A percentile compares a stretch with the other conserved stretches of the same genome.
Evolutionary conservation across 2,329 filamentous ascomycete genomes (phyloP).

Genomic region (Trichoderma atrobrunneum): DNA sequence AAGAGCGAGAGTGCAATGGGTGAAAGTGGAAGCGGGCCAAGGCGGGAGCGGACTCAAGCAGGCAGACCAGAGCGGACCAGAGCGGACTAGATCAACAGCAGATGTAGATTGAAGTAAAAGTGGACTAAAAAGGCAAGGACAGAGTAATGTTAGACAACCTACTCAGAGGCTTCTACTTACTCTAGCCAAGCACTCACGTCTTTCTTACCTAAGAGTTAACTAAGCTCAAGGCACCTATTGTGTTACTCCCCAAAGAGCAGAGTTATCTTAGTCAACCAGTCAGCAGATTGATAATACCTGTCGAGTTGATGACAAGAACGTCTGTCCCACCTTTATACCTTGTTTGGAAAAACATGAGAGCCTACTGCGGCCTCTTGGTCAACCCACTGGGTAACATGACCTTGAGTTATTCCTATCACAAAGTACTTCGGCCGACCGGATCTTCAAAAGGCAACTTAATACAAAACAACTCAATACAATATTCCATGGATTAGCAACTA

Average conservation of each 20-base stretch:
- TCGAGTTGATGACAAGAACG: not conserved
- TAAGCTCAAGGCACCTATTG: not conserved
- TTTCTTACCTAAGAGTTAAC: not conserved
- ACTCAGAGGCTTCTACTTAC: not conserved
- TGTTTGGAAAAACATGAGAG: not conserved
- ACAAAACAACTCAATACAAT: not conserved
- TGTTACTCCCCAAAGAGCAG: not conserved
- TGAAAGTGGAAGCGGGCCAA: not conserved
- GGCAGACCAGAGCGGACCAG: not conserved
- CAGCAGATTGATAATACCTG: not conserved
- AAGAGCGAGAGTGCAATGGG: not conserved
- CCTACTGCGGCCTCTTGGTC: not conserved
- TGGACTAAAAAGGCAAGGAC: not conserved
- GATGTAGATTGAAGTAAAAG: not conserved
- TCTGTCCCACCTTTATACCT: not conserved
- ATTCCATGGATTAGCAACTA: too few relatives aligned
- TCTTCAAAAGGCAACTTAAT: not conserved
- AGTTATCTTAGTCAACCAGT: not conserved
- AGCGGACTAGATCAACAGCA: not conserved
- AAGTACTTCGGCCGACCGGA: not conserved
- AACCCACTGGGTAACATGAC: not conserved
- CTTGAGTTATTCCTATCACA: not conserved
- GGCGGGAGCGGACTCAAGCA: too few relatives aligned
- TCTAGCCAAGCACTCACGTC: not conserved
- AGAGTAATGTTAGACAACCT: not conserved